Evolutionary conservation across 768 basidiomycete species (phyloP), one percentile per base, ranked within the genome.

Genomic region (Lentinus brumalis): DNA sequence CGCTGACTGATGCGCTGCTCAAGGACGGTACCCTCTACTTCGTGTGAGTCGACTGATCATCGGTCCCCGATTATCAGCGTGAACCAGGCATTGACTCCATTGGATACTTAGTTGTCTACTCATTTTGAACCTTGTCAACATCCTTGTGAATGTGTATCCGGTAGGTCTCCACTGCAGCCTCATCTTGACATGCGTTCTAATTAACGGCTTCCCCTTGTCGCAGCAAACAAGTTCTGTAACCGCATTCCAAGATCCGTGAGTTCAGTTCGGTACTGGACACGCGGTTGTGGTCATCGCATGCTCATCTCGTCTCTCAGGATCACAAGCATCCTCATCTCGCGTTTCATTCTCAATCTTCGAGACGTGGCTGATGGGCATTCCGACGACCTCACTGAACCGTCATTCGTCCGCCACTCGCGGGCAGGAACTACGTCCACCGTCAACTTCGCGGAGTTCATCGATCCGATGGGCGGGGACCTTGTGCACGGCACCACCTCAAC

Each of bases 291-390:
- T 16, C 18, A 14, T 15, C 29, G 16, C 44, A 15, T 39, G 4
- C 15, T 41, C 12, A 14, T 14, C 1, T 39, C 10, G 15, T 4
- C 5, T 3, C 7, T 8, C 11, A 60, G 59, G n/a, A 55, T 60
- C 47, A 60, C 59, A 31, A 54, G 59, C 39, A 55, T 60, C 30
- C 59, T 60, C 14, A 53, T 60, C 14, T 60, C 59, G 15, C 59
- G 59, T 5, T 60, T 60, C 47, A 44, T 60, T 18, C 59, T 60
- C 59, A 60, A 60, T 41, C 59, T 60, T 5, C 59, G 59, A 9
- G 59, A 55, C 40, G 41, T 40, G 32, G 16, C 35, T 10, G 30
- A 26, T 18, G 18, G 29, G 46, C 12, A 21, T 31, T 47, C 40
- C 16, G 41, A 18, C 15, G 44, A 38, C 40, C 14, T 18, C 15